Conservation (phyloP, 495 filamentous ascomycete species). For the Jackrogersella minutella region DNA sequence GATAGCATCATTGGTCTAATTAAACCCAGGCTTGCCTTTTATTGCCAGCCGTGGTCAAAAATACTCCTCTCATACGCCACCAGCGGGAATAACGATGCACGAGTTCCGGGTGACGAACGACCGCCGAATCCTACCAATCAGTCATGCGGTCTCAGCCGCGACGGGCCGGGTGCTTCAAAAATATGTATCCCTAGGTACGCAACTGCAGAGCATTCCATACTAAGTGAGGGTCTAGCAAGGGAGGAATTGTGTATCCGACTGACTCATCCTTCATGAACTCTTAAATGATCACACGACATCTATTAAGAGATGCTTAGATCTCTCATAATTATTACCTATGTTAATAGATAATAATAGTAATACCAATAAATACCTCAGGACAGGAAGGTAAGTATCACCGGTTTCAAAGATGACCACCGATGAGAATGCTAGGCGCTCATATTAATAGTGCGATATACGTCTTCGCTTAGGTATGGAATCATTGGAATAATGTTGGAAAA, state of each 20-base stretch:
- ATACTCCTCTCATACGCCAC: constrained; percentile 24
- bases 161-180: neutral
- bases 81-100: constrained; percentile 8
- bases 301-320: no score
- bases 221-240: neutral
- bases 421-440: constrained; percentile 12
- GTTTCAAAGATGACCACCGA: constrained; percentile 13
- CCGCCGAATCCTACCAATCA: neutral
- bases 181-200: neutral
- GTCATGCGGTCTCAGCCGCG: neutral
- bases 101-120: neutral
- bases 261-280: neutral
- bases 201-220: neutral
- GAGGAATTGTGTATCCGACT: neutral
- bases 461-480: constrained; percentile 2
- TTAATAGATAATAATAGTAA: constrained; percentile 5
- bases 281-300: neutral
- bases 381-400: neutral
- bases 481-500: constrained; percentile 15
- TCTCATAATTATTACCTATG: constrained; percentile 9
- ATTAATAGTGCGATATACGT: constrained; percentile 16
- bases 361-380: neutral
- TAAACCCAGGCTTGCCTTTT: constrained; percentile 22
- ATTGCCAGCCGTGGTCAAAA: constrained; percentile 16
- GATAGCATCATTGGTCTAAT: constrained; percentile 37